Conservation (phyloP, 495 filamentous ascomycete species). For the Platismatia glauca region DNA sequence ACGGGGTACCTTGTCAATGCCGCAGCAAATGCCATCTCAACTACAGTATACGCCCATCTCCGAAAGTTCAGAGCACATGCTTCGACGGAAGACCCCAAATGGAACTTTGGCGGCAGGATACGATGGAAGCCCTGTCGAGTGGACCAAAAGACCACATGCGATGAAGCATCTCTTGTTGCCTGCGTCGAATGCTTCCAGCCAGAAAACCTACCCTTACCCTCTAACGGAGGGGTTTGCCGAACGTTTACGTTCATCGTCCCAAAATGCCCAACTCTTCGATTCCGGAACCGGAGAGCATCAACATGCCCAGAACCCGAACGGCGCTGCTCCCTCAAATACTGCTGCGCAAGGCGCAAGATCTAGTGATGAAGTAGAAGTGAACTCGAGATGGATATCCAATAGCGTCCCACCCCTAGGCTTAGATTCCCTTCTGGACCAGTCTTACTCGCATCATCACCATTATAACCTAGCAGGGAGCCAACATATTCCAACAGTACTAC, state of each 20-base stretch:
- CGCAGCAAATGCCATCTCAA: constrained; percentile 12
- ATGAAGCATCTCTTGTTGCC: constrained; percentile 84
- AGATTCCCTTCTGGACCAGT: constrained; percentile 45
- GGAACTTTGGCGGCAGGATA: constrained; percentile 91
- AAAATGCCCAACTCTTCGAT: constrained; percentile 35
- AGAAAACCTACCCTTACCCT: background rate
- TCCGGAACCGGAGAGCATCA: constrained; percentile 13
- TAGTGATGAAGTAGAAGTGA: constrained; percentile 15
- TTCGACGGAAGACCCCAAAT: constrained; percentile 88
- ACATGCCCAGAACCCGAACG: constrained; percentile 32
- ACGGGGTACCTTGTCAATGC: constrained; percentile 15
- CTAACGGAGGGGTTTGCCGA: constrained; percentile 2
- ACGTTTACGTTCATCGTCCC: background rate
- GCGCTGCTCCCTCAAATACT: constrained; percentile 26
- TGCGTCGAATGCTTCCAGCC: constrained; percentile 26
- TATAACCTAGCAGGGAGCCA: constrained; percentile 39
- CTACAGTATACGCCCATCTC: background rate
- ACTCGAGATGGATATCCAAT: constrained; percentile 9
- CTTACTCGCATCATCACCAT: constrained; percentile 33
- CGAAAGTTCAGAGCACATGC: constrained; percentile 56
- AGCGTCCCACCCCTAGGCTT: constrained; percentile 29
- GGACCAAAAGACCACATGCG: constrained; percentile 65
- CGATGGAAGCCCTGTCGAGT: constrained; percentile 74
- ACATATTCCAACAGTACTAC: constrained; percentile 58
- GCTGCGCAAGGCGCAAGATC: constrained; percentile 33